Percentiles rank a stretch among this genome's conserved stretches.
Evolutionary conservation across 768 basidiomycete genomes (phyloP).

Genomic region (Lyophyllum decastes): DNA sequence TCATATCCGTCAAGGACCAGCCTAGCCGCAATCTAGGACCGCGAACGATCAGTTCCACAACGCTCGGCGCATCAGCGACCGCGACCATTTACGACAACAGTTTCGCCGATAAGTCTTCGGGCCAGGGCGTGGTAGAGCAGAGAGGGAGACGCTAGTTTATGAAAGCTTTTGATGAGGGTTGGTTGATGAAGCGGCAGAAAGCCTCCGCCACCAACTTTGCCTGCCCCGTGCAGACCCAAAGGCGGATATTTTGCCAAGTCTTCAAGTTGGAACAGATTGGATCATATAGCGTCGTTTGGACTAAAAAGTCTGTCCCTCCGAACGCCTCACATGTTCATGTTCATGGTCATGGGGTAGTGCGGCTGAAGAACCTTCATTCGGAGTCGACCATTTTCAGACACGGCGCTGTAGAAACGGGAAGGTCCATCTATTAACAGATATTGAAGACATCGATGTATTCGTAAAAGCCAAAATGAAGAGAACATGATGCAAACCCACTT

Average conservation of each 20-base stretch:
- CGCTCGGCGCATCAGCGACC: slow-evolving; percentile 7
- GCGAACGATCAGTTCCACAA: not conserved
- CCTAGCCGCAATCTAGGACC: not conserved
- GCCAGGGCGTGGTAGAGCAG: too few species aligned
- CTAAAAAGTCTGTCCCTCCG: not conserved
- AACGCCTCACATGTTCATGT: not conserved
- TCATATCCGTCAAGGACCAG: slow-evolving; percentile 5
- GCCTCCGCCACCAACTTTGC: not conserved
- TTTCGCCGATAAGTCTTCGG: slow-evolving; percentile 3
- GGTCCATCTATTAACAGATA: not conserved
- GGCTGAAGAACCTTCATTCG: not conserved
- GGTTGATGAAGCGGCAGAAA: not conserved
- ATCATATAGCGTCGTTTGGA: too few species aligned
- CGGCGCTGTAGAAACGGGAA: not conserved
- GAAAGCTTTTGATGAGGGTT: too few species aligned
- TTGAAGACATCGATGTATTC: not conserved
- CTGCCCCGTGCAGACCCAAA: not conserved
- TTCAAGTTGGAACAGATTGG: too few species aligned
- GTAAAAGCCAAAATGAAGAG: not conserved
- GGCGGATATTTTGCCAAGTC: too few species aligned
- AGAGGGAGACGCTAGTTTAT: too few species aligned
- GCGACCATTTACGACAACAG: not conserved
- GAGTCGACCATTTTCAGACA: not conserved
- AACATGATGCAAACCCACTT: not conserved
- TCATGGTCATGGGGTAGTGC: not conserved